A percentile compares a stretch with the other conserved stretches of the same genome.
These are phyloP conservation scores for Aspergillus kassunensis DNA, from an alignment of 495 filamentous ascomycete genomes.

Conservation along the genomic window DNA sequence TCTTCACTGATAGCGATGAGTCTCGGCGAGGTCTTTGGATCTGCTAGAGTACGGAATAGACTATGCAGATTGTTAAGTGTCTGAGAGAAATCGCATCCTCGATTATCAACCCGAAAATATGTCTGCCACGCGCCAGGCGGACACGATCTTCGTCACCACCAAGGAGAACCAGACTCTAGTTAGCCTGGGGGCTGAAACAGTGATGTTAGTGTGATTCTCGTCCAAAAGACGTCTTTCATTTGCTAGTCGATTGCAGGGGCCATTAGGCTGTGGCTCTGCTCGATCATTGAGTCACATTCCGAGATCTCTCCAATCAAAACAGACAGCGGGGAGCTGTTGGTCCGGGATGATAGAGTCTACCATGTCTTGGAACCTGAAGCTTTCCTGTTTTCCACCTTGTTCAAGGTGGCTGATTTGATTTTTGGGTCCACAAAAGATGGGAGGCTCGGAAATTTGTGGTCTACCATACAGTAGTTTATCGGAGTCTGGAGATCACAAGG, in stretches of 20 bases:
- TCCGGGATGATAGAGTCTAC: too few relatives aligned
- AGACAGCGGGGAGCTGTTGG: slow-evolving; percentile 1
- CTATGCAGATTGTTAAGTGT: not conserved
- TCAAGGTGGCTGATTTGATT: too few relatives aligned
- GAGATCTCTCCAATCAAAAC: slow-evolving; percentile 4
- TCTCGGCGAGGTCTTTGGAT: too few relatives aligned
- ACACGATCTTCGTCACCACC: slow-evolving; percentile 2
- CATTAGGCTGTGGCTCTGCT: slow-evolving; percentile 11
- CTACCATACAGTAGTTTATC: too few relatives aligned
- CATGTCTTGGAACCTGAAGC: too few relatives aligned
- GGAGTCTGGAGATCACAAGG: too few relatives aligned
- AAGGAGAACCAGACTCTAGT: not conserved
- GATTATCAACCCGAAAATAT: too few relatives aligned
- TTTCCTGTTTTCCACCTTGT: too few relatives aligned
- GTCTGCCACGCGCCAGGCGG: not conserved
- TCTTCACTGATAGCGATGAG: not conserved
- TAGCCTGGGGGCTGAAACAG: slow-evolving; percentile 8
- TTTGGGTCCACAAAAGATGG: too few relatives aligned
- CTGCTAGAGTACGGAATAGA: too few relatives aligned
- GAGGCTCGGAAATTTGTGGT: too few relatives aligned
- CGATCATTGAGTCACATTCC: slow-evolving; percentile 8
- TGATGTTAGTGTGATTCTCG: not conserved
- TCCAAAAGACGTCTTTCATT: not conserved
- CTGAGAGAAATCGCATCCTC: too few relatives aligned
- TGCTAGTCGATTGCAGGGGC: slow-evolving; percentile 3